Conservation (phyloP, 805 yeast species). For the Kodamaea fukazawae region DNA sequence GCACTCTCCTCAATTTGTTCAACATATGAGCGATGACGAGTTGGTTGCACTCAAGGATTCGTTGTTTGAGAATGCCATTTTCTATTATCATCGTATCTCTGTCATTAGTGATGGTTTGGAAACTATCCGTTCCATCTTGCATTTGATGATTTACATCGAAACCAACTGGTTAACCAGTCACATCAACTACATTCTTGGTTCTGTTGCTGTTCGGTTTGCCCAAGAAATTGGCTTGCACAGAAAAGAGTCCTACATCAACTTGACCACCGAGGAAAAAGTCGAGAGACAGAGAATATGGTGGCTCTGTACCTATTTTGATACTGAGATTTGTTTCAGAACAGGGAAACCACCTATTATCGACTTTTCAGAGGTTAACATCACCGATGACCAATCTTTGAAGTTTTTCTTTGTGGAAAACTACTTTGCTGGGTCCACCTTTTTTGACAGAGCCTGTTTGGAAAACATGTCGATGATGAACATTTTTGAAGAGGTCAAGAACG, state of each 20-base stretch:
- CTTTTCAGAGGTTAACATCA: slow-evolving; percentile 28
- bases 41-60: slow-evolving; percentile 18
- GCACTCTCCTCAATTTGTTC: not conserved
- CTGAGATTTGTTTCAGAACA: slow-evolving; percentile 36
- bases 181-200: slow-evolving; percentile 27
- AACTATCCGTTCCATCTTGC: slow-evolving; percentile 21
- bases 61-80: slow-evolving; percentile 17
- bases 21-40: slow-evolving; percentile 9
- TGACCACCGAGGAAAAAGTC: slow-evolving; percentile 20
- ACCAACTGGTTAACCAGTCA: slow-evolving; percentile 28
- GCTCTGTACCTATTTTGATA: slow-evolving; percentile 35
- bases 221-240: slow-evolving; percentile 43
- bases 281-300: slow-evolving; percentile 34
- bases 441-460: too few species aligned
- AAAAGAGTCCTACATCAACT: slow-evolving; percentile 24
- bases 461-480: too few species aligned
- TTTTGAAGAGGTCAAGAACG: too few species aligned
- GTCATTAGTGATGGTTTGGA: slow-evolving; percentile 24
- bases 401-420: not conserved
- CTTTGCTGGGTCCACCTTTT: not conserved
- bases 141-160: slow-evolving; percentile 24
- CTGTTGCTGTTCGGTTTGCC: slow-evolving; percentile 38
- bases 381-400: slow-evolving; percentile 8
- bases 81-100: slow-evolving; percentile 23
- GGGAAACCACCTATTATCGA: slow-evolving; percentile 42